Conservation (phyloP, 2,329 filamentous ascomycete genomes). For the Cercospora zeina region DNA sequence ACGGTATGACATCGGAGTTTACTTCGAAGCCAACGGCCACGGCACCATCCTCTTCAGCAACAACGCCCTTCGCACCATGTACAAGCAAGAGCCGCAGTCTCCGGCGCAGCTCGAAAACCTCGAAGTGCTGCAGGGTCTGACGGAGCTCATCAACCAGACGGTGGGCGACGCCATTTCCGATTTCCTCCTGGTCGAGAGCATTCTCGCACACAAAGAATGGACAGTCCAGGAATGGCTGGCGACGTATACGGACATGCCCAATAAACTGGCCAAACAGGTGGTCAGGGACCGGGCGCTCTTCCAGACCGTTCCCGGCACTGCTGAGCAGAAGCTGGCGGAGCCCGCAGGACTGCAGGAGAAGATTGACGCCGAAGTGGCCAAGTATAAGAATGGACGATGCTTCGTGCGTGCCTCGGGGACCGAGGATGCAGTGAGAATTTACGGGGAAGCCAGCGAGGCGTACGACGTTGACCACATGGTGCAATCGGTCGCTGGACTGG, state of each 20-base stretch:
- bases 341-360: conserved; percentile 77
- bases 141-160: conserved; percentile 95
- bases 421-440: conserved; percentile 93
- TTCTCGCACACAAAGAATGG: conserved; percentile 94
- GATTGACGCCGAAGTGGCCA: conserved; percentile 84
- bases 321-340: conserved; percentile 80
- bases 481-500: conserved; percentile 63
- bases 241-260: conserved; percentile 92
- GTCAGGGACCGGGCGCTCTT: conserved; percentile 86
- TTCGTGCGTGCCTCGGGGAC: conserved; percentile 94
- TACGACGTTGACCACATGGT: conserved; percentile 90
- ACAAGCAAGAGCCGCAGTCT: conserved; percentile 77
- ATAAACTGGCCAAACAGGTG: conserved; percentile 89
- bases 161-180: conserved; percentile 95
- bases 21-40: conserved; percentile 98
- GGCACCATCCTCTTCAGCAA: conserved; percentile 94
- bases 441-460: conserved; percentile 87
- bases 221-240: conserved; percentile 81
- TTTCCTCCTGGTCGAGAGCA: conserved; percentile 92
- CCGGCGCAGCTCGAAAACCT: conserved; percentile 89
- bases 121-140: conserved; percentile 77
- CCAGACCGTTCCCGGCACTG: conserved; percentile 73
- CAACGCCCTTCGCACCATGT: conserved; percentile 76
- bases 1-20: conserved; percentile 92
- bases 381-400: conserved; percentile 83